phyloP scores from a whole-genome alignment of 495 filamentous ascomycete genomes.

The Bacidia gigantensis region DNA sequence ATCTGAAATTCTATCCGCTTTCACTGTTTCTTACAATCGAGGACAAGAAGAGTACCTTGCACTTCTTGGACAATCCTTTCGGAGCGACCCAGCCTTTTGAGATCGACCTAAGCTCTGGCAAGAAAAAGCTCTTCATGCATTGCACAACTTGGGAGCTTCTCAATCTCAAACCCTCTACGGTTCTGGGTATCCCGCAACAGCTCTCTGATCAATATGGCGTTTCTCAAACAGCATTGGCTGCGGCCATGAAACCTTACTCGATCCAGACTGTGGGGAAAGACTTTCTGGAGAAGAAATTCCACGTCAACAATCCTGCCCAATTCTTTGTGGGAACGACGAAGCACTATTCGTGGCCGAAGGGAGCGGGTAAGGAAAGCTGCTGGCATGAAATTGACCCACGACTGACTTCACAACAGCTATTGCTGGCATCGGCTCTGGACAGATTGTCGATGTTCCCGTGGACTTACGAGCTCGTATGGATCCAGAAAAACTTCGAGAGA shows the following conservation, averaged over 20 bases:
- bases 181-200: constrained; percentile 28
- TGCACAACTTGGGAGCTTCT: constrained; percentile 34
- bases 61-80: constrained; percentile 23
- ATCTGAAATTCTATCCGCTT: constrained; percentile 36
- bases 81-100: constrained; percentile 20
- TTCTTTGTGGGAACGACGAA: constrained; percentile 27
- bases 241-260: constrained; percentile 23
- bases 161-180: constrained; percentile 27
- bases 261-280: constrained; percentile 31
- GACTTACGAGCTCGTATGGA: constrained; percentile 29
- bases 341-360: constrained; percentile 39
- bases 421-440: constrained; percentile 29
- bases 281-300: constrained; percentile 21
- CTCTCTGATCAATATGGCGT: constrained; percentile 28
- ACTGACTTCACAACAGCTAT: constrained; percentile 22
- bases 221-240: constrained; percentile 21
- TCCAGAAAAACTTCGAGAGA: constrained; percentile 20
- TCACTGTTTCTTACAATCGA: constrained; percentile 27
- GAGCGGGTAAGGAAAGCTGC: constrained; percentile 19
- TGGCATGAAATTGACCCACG: background rate
- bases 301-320: constrained; percentile 20
- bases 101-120: constrained; percentile 24
- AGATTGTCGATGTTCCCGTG: constrained; percentile 25
- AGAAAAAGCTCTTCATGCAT: constrained; percentile 23
- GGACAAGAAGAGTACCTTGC: constrained; percentile 18